phyloP scores from a whole-genome alignment of 306 rosid genomes.

The Fagus sylvatica region DNA sequence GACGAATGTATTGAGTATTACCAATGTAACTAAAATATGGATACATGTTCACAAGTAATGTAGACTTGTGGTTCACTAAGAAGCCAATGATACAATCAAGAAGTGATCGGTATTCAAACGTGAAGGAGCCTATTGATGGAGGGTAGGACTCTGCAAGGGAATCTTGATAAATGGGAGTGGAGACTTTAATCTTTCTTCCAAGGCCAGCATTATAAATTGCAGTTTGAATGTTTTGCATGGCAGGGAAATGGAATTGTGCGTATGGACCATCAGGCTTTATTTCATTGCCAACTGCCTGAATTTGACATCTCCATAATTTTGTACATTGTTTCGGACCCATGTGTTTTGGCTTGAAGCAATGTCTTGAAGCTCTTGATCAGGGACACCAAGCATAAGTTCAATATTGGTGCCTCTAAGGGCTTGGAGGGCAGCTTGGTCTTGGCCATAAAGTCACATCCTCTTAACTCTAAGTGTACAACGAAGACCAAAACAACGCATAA shows the following conservation, averaged over 20 bases:
- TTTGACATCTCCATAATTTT: slow-evolving; percentile 31
- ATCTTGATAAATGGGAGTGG: slow-evolving; percentile 32
- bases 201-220: slow-evolving; percentile 33
- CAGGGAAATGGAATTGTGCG: slow-evolving; percentile 32
- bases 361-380: slow-evolving; percentile 1
- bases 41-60: slow-evolving; percentile 40
- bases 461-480: too few relatives aligned
- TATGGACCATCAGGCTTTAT: slow-evolving; percentile 2
- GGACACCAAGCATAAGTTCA: slow-evolving; percentile 30
- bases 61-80: slow-evolving; percentile 24
- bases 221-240: slow-evolving; percentile 39
- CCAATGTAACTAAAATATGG: slow-evolving; percentile 32
- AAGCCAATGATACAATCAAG: slow-evolving; percentile 30
- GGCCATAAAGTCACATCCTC: slow-evolving; percentile 44
- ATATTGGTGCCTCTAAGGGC: slow-evolving; percentile 55
- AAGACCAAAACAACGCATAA: too few relatives aligned
- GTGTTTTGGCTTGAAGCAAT: slow-evolving; percentile 28
- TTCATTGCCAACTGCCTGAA: slow-evolving; percentile 46
- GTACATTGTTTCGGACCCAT: slow-evolving; percentile 41
- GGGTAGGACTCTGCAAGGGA: slow-evolving; percentile 36
- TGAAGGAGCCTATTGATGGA: slow-evolving; percentile 44
- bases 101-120: not conserved
- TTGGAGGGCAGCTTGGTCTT: slow-evolving; percentile 25
- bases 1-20: slow-evolving; percentile 2
- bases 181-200: slow-evolving; percentile 31